These are phyloP conservation scores for Gyrodon lividus DNA, from an alignment of 768 basidiomycete genomes.

Conservation along the genomic window DNA sequence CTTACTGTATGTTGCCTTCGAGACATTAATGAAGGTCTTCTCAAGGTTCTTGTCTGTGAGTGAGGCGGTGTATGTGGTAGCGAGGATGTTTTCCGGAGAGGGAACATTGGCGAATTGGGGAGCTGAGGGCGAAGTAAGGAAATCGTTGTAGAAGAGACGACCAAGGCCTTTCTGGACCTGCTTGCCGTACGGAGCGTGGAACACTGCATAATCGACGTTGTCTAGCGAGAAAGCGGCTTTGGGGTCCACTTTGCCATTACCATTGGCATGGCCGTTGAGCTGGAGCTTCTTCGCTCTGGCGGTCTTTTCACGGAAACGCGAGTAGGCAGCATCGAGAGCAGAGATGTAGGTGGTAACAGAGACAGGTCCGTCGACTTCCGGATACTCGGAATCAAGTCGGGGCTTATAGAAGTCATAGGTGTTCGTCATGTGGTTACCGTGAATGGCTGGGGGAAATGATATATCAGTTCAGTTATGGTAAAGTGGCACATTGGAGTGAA, in stretches of 20 bases:
- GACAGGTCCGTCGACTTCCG: slow-evolving; percentile 95
- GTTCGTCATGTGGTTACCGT: slow-evolving; percentile 97
- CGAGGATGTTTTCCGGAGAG: slow-evolving; percentile 67
- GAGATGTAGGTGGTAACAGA: slow-evolving; percentile 94
- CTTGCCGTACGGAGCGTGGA: slow-evolving; percentile 99
- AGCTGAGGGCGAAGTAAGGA: slow-evolving; percentile 70
- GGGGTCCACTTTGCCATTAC: slow-evolving; percentile 38
- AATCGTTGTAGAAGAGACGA: slow-evolving; percentile 90
- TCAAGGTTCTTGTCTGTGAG: slow-evolving; percentile 94
- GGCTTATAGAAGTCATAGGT: slow-evolving; percentile 99
- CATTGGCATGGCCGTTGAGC: slow-evolving; percentile 37
- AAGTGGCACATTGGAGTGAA: slow-evolving; percentile 6
- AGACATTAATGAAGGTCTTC: slow-evolving; percentile 85
- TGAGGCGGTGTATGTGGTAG: slow-evolving; percentile 65
- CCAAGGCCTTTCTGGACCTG: slow-evolving; percentile 97
- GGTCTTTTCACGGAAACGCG: slow-evolving; percentile 78
- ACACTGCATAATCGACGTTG: slow-evolving; percentile 87
- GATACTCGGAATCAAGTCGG: slow-evolving; percentile 90
- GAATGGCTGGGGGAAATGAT: slow-evolving; percentile 62
- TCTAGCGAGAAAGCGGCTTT: slow-evolving; percentile 62
- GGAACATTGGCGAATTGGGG: slow-evolving; percentile 70
- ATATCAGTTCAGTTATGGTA: slow-evolving; percentile 7
- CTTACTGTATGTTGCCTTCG: slow-evolving; percentile 70
- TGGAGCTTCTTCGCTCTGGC: slow-evolving; percentile 58
- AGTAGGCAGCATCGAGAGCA: slow-evolving; percentile 89